These are phyloP conservation scores for Stromatinia cepivora DNA, from an alignment of 2,329 filamentous ascomycete species.

Conservation along the genomic window DNA sequence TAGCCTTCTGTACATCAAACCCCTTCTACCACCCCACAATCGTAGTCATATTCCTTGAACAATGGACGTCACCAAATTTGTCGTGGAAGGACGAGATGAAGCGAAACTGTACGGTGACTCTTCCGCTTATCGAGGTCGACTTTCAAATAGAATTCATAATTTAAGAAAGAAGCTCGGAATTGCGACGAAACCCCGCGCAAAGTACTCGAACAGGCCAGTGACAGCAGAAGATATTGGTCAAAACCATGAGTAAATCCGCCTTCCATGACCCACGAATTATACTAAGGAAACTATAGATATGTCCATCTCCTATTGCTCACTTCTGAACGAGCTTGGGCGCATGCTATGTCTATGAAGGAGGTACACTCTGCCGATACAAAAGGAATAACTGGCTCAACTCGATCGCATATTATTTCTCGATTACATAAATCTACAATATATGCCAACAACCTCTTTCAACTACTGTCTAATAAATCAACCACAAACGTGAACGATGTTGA, in stretches of 20 bases:
- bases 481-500: conserved; percentile 69
- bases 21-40: conserved; percentile 21
- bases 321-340: conserved; percentile 89
- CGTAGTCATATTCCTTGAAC: not conserved
- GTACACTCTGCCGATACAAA: conserved; percentile 76
- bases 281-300: conserved; percentile 54
- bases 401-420: conserved; percentile 85
- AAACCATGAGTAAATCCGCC: conserved; percentile 69
- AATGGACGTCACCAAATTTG: conserved; percentile 67
- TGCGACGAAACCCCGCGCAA: conserved; percentile 80
- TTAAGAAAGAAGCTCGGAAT: conserved; percentile 82
- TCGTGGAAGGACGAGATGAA: conserved; percentile 76
- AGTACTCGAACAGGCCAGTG: conserved; percentile 73
- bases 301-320: conserved; percentile 78
- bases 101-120: conserved; percentile 89
- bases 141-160: conserved; percentile 78
- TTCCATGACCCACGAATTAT: conserved; percentile 5
- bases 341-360: conserved; percentile 93
- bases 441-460: conserved; percentile 65
- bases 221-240: conserved; percentile 72
- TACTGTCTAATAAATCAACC: conserved; percentile 62
- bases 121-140: conserved; percentile 75
- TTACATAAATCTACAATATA: conserved; percentile 75
- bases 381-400: conserved; percentile 74
- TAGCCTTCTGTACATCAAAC: not conserved